These are phyloP conservation scores for Tulasnella sp. DNA, from an alignment of 768 basidiomycete genomes.

Conservation along the genomic window DNA sequence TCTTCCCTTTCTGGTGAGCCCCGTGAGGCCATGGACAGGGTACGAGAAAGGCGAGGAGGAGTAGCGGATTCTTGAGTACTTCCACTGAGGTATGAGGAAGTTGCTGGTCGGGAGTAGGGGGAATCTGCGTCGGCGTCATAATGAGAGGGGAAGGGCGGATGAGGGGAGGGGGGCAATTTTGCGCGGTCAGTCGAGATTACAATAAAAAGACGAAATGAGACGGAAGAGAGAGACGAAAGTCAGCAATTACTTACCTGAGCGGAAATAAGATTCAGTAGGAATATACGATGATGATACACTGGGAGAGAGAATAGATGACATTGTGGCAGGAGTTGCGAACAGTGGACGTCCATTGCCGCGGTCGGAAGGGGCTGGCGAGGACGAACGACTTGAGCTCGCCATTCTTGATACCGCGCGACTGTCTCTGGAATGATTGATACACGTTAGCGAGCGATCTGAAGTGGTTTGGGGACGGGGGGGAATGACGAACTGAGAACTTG, in stretches of 20 bases:
- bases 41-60: conserved; percentile 19
- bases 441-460: not conserved
- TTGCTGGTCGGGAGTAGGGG: not conserved
- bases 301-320: conserved; percentile 21
- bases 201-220: not conserved
- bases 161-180: not conserved
- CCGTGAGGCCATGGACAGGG: conserved; percentile 15
- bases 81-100: not conserved
- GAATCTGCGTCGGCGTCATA: not conserved
- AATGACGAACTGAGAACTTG: not conserved
- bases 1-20: conserved; percentile 17
- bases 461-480: not conserved
- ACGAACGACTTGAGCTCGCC: conserved; percentile 3
- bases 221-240: not conserved
- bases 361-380: conserved; percentile 1
- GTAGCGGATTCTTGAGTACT: not conserved
- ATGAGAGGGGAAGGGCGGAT: not conserved
- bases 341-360: conserved; percentile 12
- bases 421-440: not conserved
- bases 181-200: not conserved
- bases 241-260: not conserved
- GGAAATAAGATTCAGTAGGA: not conserved
- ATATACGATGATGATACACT: conserved; percentile 9
- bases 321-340: conserved; percentile 17
- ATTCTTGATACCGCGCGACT: not conserved